Conservation (phyloP, 2,329 filamentous ascomycete species). For the Samsoniella hepiali region DNA sequence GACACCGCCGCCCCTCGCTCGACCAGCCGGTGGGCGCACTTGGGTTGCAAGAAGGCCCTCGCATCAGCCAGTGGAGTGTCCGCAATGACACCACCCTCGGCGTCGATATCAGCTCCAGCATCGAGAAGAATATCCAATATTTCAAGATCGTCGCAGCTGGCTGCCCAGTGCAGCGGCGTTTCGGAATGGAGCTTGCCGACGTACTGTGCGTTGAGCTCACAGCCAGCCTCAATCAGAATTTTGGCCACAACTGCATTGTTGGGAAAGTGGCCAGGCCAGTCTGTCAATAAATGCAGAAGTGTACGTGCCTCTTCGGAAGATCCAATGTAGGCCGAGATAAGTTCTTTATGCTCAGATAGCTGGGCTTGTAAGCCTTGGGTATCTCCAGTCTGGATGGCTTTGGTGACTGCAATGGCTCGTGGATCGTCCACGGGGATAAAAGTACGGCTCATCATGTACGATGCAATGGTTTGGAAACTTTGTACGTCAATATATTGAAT, state of each 20-base stretch:
- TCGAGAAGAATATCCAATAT: conserved; percentile 22
- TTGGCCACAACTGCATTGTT: conserved; percentile 10
- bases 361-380: conserved; percentile 3
- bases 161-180: conserved; percentile 22
- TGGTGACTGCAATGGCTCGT: conserved; percentile 9
- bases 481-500: not conserved
- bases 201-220: conserved; percentile 20
- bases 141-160: conserved; percentile 21
- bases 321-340: conserved; percentile 18
- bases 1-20: conserved; percentile 20
- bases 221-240: conserved; percentile 18
- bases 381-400: conserved; percentile 20
- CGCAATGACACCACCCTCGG: conserved; percentile 21
- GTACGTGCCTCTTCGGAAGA: conserved; percentile 15
- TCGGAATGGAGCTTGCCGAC: conserved; percentile 20
- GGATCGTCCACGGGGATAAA: conserved; percentile 14
- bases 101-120: conserved; percentile 24
- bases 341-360: conserved; percentile 15
- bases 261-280: conserved; percentile 21
- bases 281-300: conserved; percentile 21
- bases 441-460: not conserved
- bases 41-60: conserved; percentile 20
- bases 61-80: conserved; percentile 22
- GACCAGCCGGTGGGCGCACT: conserved; percentile 20
- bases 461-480: too few species aligned